Evolutionary conservation across 1,284 basidiomycete genomes (phyloP), one percentile per base, ranked within the genome.

Genomic region (Ganoderma lucidum): DNA sequence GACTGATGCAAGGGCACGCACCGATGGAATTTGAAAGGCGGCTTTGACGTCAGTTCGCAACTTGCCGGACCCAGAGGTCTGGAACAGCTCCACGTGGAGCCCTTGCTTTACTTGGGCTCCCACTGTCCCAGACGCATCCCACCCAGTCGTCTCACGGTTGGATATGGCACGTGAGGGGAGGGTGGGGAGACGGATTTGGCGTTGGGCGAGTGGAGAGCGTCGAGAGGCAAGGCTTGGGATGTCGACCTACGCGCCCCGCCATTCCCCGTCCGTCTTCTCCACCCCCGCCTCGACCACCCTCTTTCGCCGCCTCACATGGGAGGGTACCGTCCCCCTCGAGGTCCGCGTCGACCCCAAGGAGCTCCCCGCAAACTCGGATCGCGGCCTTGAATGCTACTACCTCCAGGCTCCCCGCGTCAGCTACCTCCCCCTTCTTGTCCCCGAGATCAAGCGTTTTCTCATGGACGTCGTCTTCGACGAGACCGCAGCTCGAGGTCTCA

Each of bases 381-480:
- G 94, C 70, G 91, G 91, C 37, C 86, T 96, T 64, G 94, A 95
- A 80, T 93, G 90, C 78, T 95, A 94, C 81, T 96, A 91, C 80
- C 83, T 94, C 67, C 93, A 94, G 82, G 96, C 94, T 3, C 93
- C 96, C 32, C 88, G 96, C 64, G 92, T 97, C 78, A 92, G 90
- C 78, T 98, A 98, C 82, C 89, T 98, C 41, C 94, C 96, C 15
- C 85, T 98, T n/a, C 82, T 98, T 56, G 86, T 98, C 73, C 92
- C 94, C 3, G 93, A 96, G 77, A 89, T 98, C 73, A 88, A 91
- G 69, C 87, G 91, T 71, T 95, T 96, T 80, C 86, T 98, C 70
- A 91, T 94, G 82, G 94, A 96, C 73, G 89, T 97, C 61, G 94
- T 95, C 6, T 92, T 98, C 75, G 95, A 97, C 77, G 94, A 96